Percentiles rank a stretch among this genome's conserved stretches.
Evolutionary conservation across 2,329 filamentous ascomycete genomes (phyloP).

Genomic region (Talaromyces verruculosus): DNA sequence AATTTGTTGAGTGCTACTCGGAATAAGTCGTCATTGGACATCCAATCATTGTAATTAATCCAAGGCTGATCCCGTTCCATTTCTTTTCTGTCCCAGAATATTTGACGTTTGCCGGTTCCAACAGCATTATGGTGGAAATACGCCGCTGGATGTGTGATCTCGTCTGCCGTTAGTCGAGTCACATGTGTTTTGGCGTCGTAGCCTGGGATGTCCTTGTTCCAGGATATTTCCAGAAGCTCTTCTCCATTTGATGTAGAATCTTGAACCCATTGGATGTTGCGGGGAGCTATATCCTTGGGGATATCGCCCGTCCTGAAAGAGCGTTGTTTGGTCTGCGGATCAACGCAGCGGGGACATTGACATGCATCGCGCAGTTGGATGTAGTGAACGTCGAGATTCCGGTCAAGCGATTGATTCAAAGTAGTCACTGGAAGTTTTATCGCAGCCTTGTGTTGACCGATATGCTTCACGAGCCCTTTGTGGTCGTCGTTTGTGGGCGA

Average conservation of each 20-base stretch:
- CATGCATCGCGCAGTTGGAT: conserved; percentile 56
- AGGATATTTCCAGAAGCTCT: conserved; percentile 57
- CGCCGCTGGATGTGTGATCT: conserved; percentile 15
- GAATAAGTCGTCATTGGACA: conserved; percentile 60
- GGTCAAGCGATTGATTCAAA: neutral
- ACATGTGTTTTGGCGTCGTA: conserved; percentile 42
- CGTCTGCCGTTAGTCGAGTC: conserved; percentile 21
- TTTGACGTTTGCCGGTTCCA: conserved; percentile 31
- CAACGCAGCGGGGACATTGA: conserved; percentile 54
- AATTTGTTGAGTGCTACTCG: conserved; percentile 63
- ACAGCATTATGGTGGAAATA: conserved; percentile 18
- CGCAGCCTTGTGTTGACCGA: neutral
- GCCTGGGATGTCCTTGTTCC: conserved; percentile 57
- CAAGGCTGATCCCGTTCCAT: conserved; percentile 52
- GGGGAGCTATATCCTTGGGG: conserved; percentile 48
- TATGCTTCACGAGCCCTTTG: conserved; percentile 11
- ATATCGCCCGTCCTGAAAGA: conserved; percentile 66
- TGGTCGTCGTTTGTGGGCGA: neutral
- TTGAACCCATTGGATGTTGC: conserved; percentile 33
- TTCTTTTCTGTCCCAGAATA: conserved; percentile 38
- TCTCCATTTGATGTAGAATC: neutral
- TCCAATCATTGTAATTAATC: conserved; percentile 71
- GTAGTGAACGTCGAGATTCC: conserved; percentile 16
- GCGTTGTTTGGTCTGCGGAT: conserved; percentile 61
- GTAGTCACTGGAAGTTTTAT: conserved; percentile 1